Evolutionary conservation across 305 asterid species (phyloP).

Genomic region (Fraxinus nigra): DNA sequence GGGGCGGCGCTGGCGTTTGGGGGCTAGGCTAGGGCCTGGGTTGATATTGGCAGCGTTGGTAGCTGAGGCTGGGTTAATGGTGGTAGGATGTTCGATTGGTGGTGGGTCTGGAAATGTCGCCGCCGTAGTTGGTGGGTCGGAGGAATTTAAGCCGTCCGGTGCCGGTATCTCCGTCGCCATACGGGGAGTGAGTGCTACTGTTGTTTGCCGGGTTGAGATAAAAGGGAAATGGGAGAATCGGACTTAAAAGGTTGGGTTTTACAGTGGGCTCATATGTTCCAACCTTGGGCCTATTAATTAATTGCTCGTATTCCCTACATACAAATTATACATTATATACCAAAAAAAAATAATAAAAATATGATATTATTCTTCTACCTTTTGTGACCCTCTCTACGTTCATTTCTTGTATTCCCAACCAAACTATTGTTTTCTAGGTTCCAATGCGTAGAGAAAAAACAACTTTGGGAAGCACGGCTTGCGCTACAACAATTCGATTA

Average conservation of each 20-base stretch:
- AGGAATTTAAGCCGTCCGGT: constrained; percentile 45
- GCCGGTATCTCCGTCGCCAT: constrained; percentile 68
- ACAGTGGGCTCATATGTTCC: background rate
- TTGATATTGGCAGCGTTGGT: constrained; percentile 23
- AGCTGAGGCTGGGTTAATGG: constrained; percentile 1
- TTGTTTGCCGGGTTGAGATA: background rate
- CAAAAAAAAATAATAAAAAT: no score
- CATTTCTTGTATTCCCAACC: background rate
- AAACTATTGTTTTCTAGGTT: background rate
- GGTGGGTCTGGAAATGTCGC: constrained; percentile 41
- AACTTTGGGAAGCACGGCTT: background rate
- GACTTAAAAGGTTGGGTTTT: no score
- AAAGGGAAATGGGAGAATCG: no score
- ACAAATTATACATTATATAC: no score
- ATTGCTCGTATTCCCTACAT: background rate
- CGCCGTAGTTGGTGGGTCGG: constrained; percentile 35
- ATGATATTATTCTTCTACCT: background rate
- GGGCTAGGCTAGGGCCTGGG: constrained; percentile 41
- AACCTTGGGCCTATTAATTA: background rate
- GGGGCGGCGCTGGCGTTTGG: constrained; percentile 95
- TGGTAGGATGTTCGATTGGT: constrained; percentile 37
- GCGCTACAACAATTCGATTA: background rate
- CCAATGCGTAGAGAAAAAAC: background rate
- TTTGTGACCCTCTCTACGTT: background rate
- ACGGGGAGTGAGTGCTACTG: background rate